Evolutionary conservation across 2,329 filamentous ascomycete genomes (phyloP).

Genomic region (Calonectria honghensis): DNA sequence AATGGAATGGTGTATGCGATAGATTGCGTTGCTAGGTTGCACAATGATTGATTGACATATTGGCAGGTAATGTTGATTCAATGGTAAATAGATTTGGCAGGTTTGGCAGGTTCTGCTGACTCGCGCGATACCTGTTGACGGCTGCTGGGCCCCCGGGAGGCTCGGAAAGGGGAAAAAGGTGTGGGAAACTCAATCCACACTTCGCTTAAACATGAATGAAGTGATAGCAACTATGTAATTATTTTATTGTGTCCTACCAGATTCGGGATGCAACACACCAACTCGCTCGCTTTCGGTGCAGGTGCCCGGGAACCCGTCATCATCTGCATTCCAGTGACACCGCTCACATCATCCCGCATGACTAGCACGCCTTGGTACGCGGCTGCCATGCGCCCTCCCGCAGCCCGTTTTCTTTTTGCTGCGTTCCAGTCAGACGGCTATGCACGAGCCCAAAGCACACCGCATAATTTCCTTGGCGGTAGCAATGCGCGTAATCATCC

Average conservation of each 20-base stretch:
- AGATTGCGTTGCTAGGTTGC: neutral
- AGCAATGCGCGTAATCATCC: slow-evolving; percentile 7
- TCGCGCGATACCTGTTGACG: neutral
- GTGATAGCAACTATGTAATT: neutral
- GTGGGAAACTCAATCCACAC: slow-evolving; percentile 4
- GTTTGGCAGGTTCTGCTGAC: neutral
- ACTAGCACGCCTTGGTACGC: slow-evolving; percentile 2
- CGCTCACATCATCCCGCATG: slow-evolving; percentile 12
- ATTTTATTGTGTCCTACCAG: neutral
- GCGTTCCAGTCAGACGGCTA: slow-evolving; percentile 8
- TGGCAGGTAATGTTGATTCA: neutral
- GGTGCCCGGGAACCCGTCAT: neutral
- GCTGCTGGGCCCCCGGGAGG: slow-evolving; percentile 11
- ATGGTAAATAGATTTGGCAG: neutral
- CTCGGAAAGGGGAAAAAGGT: neutral
- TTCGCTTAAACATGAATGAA: neutral
- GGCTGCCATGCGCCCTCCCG: slow-evolving; percentile 9
- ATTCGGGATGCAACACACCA: slow-evolving; percentile 19
- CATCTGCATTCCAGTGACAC: neutral
- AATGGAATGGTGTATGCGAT: neutral
- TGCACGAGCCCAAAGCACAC: neutral
- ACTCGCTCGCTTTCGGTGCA: neutral
- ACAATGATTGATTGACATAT: too few species aligned
- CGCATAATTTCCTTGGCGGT: neutral
- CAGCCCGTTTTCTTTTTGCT: neutral